phyloP scores from a whole-genome alignment of 208 protist genomes.

The Wallacemonas rigidus region DNA sequence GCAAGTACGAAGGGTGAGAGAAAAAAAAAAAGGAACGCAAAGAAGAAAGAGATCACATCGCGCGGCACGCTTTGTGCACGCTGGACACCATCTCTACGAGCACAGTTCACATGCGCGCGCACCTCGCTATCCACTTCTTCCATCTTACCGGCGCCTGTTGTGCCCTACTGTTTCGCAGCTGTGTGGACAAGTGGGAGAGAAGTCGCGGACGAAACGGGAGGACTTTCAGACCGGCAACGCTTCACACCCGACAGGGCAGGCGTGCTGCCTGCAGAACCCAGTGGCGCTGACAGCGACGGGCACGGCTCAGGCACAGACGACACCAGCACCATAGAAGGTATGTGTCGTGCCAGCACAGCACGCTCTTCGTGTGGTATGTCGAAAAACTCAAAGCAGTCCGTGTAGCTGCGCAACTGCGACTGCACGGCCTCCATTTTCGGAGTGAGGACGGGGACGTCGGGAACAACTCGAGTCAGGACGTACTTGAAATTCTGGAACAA shows the following conservation, averaged over 20 bases:
- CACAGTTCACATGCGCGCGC: too few relatives aligned
- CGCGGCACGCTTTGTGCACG: too few relatives aligned
- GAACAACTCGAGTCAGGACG: conserved; percentile 80
- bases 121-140: too few relatives aligned
- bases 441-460: conserved; percentile 59
- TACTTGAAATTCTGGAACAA: conserved; percentile 89
- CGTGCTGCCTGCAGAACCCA: background rate
- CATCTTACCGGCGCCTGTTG: too few relatives aligned
- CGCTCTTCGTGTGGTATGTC: conserved; percentile 33
- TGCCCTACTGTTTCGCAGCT: too few relatives aligned
- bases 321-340: conserved; percentile 38
- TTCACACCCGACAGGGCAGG: background rate
- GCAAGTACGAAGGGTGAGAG: too few relatives aligned
- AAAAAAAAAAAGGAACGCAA: too few relatives aligned
- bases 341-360: conserved; percentile 27
- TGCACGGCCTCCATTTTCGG: conserved; percentile 67
- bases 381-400: conserved; percentile 67
- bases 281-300: background rate
- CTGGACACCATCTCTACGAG: too few relatives aligned
- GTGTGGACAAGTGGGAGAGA: too few relatives aligned
- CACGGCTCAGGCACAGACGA: conserved; percentile 8
- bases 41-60: too few relatives aligned
- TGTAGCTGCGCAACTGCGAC: conserved; percentile 51
- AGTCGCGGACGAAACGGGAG: background rate
- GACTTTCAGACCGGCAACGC: background rate